Conservation (phyloP, 331 rosid genomes). For the Quercus phellos region DNA sequence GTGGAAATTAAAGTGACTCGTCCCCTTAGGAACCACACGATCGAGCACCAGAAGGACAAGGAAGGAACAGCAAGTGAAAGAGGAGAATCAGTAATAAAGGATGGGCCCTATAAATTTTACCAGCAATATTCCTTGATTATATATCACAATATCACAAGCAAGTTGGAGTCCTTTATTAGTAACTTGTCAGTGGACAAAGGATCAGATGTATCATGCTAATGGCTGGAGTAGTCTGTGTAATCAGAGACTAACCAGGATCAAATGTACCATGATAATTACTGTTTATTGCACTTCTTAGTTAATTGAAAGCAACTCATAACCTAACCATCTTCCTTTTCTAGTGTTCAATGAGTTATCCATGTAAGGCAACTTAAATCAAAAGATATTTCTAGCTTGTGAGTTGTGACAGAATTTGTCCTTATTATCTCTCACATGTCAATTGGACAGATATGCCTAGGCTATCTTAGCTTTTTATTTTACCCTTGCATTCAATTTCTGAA, state of each 20-base stretch:
- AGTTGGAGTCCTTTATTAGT: conserved; percentile 11
- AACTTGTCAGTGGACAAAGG: not conserved
- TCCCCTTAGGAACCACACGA: conserved; percentile 32
- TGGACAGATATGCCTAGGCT: not conserved
- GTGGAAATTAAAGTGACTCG: conserved; percentile 35
- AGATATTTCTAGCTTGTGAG: not conserved
- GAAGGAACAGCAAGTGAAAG: conserved; percentile 26
- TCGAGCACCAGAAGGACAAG: conserved; percentile 17
- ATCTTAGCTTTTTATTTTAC: not conserved
- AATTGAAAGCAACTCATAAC: not conserved
- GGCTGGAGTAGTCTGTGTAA: not conserved
- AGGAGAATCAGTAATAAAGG: conserved; percentile 34
- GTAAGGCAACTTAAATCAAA: not conserved
- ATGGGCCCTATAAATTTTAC: conserved; percentile 24
- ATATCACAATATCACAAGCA: conserved; percentile 2
- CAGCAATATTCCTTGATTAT: conserved; percentile 30
- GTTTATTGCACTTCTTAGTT: conserved; percentile 2
- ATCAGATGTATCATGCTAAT: conserved; percentile 7
- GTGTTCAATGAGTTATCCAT: no score
- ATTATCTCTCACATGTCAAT: not conserved
- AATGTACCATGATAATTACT: not conserved
- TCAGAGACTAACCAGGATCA: not conserved
- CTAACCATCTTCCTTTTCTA: not conserved
- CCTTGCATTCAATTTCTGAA: not conserved
- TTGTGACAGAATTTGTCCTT: not conserved